Evolutionary conservation across 192 early-diverging fungal genomes (phyloP).

Genomic region (Geranomyces variabilis): DNA sequence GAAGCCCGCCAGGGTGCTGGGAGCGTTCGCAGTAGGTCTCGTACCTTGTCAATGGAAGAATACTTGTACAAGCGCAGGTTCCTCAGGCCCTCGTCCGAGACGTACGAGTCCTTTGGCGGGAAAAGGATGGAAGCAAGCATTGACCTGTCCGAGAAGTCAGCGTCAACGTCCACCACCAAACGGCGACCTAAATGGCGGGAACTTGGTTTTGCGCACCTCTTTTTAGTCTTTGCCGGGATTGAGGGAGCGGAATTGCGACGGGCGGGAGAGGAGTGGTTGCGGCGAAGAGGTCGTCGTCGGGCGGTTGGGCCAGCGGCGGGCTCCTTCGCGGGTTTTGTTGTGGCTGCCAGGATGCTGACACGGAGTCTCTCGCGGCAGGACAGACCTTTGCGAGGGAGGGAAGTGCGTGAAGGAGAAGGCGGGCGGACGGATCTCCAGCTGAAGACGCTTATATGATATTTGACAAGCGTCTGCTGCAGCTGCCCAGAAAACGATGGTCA

Average conservation of each 20-base stretch:
- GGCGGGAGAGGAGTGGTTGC: neutral
- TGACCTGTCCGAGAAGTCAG: constrained; percentile 22
- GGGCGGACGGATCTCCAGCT: too few species aligned
- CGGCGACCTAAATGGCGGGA: neutral
- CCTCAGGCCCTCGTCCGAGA: constrained; percentile 32
- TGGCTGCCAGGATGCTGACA: too few species aligned
- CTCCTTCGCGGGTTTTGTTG: too few species aligned
- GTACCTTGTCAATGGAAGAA: constrained; percentile 37
- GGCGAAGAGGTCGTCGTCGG: neutral
- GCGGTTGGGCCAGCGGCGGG: neutral
- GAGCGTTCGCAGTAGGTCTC: neutral
- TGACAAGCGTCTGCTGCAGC: too few species aligned
- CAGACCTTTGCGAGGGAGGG: too few species aligned
- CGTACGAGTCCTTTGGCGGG: constrained; percentile 32
- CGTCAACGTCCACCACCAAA: neutral
- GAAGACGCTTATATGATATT: too few species aligned
- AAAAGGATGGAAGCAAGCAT: constrained; percentile 21
- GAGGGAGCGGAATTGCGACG: neutral
- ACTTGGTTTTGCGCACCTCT: constrained; percentile 1
- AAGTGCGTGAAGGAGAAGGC: too few species aligned
- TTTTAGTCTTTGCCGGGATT: neutral
- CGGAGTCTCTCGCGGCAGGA: too few species aligned
- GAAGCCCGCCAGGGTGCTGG: neutral
- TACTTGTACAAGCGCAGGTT: constrained; percentile 37
- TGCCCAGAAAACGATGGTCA: too few species aligned